Evolutionary conservation across 305 asterid species (phyloP), one percentile per base, ranked within the genome.

Genomic region (Nicotiana rustica): DNA sequence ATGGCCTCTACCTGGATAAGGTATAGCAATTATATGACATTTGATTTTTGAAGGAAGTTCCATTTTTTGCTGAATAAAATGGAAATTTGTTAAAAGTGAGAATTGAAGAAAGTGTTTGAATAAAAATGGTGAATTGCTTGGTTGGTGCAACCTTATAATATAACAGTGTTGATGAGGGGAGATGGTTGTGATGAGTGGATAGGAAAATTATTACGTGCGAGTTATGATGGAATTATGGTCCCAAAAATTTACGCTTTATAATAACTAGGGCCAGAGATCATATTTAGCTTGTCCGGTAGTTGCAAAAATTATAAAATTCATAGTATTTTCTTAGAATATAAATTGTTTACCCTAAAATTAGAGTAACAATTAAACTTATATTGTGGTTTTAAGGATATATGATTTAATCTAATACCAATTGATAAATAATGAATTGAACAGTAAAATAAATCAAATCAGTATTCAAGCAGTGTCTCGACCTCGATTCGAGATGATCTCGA

Each of bases 1-100:
- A 67, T 86, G 89, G 3, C 89, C 89, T 56, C 89, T 75, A 18
- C 89, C 89, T 56, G 95, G 93, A 87, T 90, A 89, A 41, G 95
- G 92, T 69, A 90, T 57, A 18, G 88, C 93, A 75, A 90, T 87
- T 18, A 85, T 47, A 38, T 85, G 87, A 1, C 75, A 52, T 17
- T 36, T 62, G 10, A 35, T 38, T 17, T 62, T 17, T n/a, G 79
- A 31, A 67, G 79, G 0, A 2, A 12, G 21, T 14, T 68, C 21
- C 71, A 75, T 75, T 25, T 49, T 75, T 73, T 73, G 79, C 21
- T 14, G 69, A 0, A 71, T 47, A 0, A 73, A 49, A 1, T 57
- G 64, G 64, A 17, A 57, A 17, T 29, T 55, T 55, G 1, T 4
- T 55, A 15, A 14, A 55, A 55, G 2, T 55, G 17, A 55, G 17